A percentile compares a stretch with the other conserved stretches of the same genome.
phyloP scores from a whole-genome alignment of 208 protist genomes.

The Trichomonas vaginalis region DNA sequence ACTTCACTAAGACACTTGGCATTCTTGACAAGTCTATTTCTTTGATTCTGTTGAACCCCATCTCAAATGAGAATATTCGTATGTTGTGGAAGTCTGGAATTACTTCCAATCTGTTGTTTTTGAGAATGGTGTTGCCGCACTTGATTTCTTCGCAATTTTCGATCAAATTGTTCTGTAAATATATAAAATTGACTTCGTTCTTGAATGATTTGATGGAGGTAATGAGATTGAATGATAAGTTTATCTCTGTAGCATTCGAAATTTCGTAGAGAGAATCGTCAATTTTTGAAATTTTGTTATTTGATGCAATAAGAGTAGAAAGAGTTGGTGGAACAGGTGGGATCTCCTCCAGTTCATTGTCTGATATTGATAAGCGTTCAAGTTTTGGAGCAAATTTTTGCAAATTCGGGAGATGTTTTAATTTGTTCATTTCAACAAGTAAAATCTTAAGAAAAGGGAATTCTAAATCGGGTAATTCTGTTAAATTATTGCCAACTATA shows the following conservation, averaged over 20 bases:
- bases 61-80: background rate
- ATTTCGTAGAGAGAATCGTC: background rate
- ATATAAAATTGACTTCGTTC: background rate
- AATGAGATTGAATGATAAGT: background rate
- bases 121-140: background rate
- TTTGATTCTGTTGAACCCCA: background rate
- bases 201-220: background rate
- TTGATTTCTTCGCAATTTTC: background rate
- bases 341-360: background rate
- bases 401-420: background rate
- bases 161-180: background rate
- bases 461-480: background rate
- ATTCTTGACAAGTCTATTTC: background rate
- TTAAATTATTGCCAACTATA: background rate
- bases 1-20: background rate
- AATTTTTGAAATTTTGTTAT: background rate
- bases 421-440: background rate
- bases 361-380: background rate
- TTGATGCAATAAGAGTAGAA: background rate
- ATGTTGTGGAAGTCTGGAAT: background rate
- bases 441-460: background rate
- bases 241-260: background rate
- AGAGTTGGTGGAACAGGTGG: background rate
- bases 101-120: background rate
- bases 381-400: background rate